Base-by-base conservation (phyloP, 2,329 filamentous ascomycete genomes). In the Colletotrichum higginsianum region DNA sequence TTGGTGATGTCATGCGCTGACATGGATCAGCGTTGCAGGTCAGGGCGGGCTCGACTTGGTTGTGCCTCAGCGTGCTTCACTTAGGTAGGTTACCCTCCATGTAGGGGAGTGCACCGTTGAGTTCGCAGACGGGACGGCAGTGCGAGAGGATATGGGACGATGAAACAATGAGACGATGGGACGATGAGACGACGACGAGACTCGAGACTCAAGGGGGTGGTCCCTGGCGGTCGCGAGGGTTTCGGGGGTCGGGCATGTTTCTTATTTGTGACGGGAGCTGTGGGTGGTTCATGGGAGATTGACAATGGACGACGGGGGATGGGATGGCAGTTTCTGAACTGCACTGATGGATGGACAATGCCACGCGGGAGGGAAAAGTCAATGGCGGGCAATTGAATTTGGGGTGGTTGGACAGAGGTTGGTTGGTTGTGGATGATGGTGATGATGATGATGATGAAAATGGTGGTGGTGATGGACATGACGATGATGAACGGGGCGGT, bases 1-100 rank as follows among this genome's bases (percentile, higher is more conserved):
- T 15, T 52, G 11, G 55, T 66, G 56, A 66, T 66, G 64, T 66
- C 64, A 66, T 66, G 64, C 56, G 56, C n/a, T 9, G 40, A 58
- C 62, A 50, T 58, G 53, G 62, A 40, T 66, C 26, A 42, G 12
- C 53, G 52, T 30, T 55, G 62, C 62, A 57, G 49, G n/a, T 26
- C n/a, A 56, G 44, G 38, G 40, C 15, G 38, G 50, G 47, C 21
- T 53, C 26, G 66, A 26, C 62, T 35, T 35, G 30, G 1, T 35
- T 9, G 30, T 35, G 30, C 44, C 16, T 71, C 67, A 57, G 49
- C 26, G 61, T 67, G 64, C 50, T 58, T 67, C 67, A 60, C 46
- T 60, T 68, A 58, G 63, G 65, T 68, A 58, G 63, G 65, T 58
- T 58, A 58, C n/a, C 61, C 56, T 70, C 61, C 56, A 47, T 46